These are phyloP conservation scores for Plasmodium adleri DNA, from an alignment of 169 alveolate genomes.

Conservation along the genomic window DNA sequence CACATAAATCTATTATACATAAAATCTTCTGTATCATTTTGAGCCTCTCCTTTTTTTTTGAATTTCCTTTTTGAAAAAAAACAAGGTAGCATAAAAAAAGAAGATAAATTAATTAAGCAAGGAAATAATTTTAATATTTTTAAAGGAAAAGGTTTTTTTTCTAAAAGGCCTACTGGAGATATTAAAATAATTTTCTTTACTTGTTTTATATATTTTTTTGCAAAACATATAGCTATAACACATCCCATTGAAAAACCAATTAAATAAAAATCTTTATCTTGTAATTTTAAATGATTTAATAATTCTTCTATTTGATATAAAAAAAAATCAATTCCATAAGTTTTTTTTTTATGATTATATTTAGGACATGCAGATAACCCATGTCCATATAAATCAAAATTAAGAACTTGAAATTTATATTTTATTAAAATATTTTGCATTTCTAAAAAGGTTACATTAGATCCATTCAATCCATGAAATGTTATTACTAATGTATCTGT, in stretches of 20 bases:
- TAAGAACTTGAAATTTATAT: constrained; percentile 82
- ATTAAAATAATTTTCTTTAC: constrained; percentile 83
- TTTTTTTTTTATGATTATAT: constrained; percentile 80
- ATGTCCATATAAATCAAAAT: constrained; percentile 87
- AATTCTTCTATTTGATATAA: constrained; percentile 86
- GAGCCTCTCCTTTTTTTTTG: constrained; percentile 39
- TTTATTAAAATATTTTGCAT: constrained; percentile 76
- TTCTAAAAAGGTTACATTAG: constrained; percentile 82
- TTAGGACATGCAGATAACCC: constrained; percentile 86
- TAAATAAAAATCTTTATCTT: constrained; percentile 77
- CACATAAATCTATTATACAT: constrained; percentile 82
- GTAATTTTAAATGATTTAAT: constrained; percentile 73
- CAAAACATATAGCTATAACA: constrained; percentile 83
- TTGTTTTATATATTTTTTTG: constrained; percentile 81
- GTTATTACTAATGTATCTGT: constrained; percentile 79
- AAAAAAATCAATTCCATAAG: constrained; percentile 83
- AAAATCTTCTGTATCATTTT: constrained; percentile 41
- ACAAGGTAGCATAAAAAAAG: constrained; percentile 67
- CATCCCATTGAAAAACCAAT: constrained; percentile 88
- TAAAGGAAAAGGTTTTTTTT: constrained; percentile 77
- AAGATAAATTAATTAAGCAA: constrained; percentile 77
- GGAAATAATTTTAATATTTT: constrained; percentile 78
- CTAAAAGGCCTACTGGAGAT: constrained; percentile 87
- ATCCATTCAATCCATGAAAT: constrained; percentile 87
- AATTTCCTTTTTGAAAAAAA: constrained; percentile 58